These are phyloP conservation scores for Aspergillus fijiensis DNA, from an alignment of 2,329 filamentous ascomycete genomes.

Conservation along the genomic window DNA sequence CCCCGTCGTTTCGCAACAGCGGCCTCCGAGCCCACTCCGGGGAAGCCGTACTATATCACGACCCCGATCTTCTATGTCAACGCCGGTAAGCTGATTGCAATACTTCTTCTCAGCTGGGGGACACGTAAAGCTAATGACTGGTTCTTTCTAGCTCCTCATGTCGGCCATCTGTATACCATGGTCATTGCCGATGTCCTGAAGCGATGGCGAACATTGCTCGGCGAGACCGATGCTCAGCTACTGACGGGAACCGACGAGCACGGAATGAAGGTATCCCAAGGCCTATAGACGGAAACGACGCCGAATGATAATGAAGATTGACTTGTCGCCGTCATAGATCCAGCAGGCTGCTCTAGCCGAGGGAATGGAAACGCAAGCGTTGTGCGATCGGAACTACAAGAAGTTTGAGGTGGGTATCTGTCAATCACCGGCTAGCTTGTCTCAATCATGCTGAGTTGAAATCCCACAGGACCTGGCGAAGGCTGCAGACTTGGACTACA, in stretches of 20 bases:
- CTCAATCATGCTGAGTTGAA: not conserved
- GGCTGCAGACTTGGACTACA: conserved; percentile 68
- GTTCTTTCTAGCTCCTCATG: conserved; percentile 69
- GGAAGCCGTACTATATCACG: conserved; percentile 91
- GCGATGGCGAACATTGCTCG: conserved; percentile 79
- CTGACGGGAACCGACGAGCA: conserved; percentile 96
- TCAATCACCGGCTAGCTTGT: not conserved
- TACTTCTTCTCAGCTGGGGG: not conserved
- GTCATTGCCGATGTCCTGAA: conserved; percentile 88
- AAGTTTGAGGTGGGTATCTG: conserved; percentile 62
- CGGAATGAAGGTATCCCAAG: conserved; percentile 72
- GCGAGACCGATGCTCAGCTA: conserved; percentile 64
- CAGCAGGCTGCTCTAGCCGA: conserved; percentile 78
- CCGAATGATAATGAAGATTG: not conserved
- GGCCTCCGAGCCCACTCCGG: conserved; percentile 22
- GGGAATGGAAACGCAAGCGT: conserved; percentile 71
- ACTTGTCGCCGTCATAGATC: conserved; percentile 51
- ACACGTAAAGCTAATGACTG: not conserved
- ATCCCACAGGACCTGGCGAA: conserved; percentile 61
- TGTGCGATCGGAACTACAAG: conserved; percentile 81
- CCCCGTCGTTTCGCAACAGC: conserved; percentile 33
- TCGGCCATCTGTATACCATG: conserved; percentile 93
- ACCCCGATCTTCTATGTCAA: conserved; percentile 99
- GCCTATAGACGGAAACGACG: not conserved
- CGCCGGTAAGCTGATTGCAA: conserved; percentile 58